Evolutionary conservation across 257 asterid genomes (phyloP).

Genomic region (Ehretia macrophylla): DNA sequence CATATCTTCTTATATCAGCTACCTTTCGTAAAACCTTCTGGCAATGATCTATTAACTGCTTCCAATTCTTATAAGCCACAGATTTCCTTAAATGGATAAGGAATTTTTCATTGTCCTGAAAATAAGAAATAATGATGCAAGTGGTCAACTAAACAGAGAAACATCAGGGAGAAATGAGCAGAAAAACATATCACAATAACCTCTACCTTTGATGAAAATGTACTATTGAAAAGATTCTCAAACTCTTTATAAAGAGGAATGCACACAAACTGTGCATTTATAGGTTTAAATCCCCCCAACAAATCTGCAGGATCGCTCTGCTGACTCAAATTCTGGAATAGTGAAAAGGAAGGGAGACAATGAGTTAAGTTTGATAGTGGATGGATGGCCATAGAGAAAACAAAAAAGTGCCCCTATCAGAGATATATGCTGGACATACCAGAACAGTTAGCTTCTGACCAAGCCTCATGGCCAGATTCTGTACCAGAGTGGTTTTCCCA

Average conservation of each 20-base stretch:
- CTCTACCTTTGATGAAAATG: conserved; percentile 70
- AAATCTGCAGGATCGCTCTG: conserved; percentile 92
- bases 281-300: conserved; percentile 88
- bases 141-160: conserved; percentile 1
- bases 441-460: conserved; percentile 84
- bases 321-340: conserved; percentile 88
- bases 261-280: conserved; percentile 71
- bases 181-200: neutral
- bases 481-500: conserved; percentile 97
- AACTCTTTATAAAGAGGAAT: conserved; percentile 79
- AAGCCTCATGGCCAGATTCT: conserved; percentile 65
- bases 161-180: conserved; percentile 5
- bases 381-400: too few species aligned
- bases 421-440: conserved; percentile 44
- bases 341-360: conserved; percentile 13
- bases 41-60: conserved; percentile 54
- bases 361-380: neutral
- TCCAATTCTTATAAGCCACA: conserved; percentile 64
- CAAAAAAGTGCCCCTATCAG: neutral
- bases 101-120: conserved; percentile 56
- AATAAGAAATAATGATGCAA: conserved; percentile 13
- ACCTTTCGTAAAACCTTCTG: conserved; percentile 43
- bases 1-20: conserved; percentile 41
- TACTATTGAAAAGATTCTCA: conserved; percentile 44
- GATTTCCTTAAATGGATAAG: conserved; percentile 36